Percentiles rank a stretch among this genome's conserved stretches.
These are phyloP conservation scores for Tillandsia fasciculata DNA, from an alignment of 176 grass and related monocot species.

Conservation along the genomic window DNA sequence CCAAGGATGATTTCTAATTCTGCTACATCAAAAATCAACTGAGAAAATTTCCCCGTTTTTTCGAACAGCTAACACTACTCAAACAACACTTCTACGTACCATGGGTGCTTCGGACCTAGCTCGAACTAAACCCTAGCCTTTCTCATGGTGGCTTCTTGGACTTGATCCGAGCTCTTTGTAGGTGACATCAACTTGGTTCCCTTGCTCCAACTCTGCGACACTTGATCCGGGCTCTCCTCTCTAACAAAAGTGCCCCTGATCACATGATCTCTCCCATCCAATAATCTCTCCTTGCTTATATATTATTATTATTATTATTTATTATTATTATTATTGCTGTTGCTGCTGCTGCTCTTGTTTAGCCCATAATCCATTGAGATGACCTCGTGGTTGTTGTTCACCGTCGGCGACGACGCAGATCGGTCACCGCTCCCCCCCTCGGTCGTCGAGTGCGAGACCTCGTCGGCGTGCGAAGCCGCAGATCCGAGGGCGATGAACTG, in stretches of 20 bases:
- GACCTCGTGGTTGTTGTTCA: slow-evolving; percentile 32
- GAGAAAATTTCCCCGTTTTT: not conserved
- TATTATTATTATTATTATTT: too few relatives aligned
- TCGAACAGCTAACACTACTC: too few relatives aligned
- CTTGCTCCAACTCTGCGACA: not conserved
- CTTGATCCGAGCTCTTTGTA: slow-evolving; percentile 34
- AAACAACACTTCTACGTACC: slow-evolving; percentile 12
- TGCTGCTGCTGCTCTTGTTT: too few relatives aligned
- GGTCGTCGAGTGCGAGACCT: slow-evolving; percentile 70
- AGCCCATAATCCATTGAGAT: not conserved
- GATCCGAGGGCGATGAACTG: slow-evolving; percentile 45
- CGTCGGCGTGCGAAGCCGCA: slow-evolving; percentile 1
- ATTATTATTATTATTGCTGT: too few relatives aligned
- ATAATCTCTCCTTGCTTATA: too few relatives aligned
- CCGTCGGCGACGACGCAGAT: slow-evolving; percentile 19
- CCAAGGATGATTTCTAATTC: too few relatives aligned
- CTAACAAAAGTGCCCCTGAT: not conserved
- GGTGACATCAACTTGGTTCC: not conserved
- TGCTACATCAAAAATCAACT: too few relatives aligned
- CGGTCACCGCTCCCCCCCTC: slow-evolving; percentile 39
- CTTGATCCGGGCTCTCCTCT: slow-evolving; percentile 24
- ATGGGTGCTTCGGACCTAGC: slow-evolving; percentile 42
- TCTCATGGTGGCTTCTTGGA: slow-evolving; percentile 30
- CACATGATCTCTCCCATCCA: not conserved
- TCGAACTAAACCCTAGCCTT: slow-evolving; percentile 53